Evolutionary conservation across 805 yeast species (phyloP), one percentile per base, ranked within the genome.

Genomic region (Saccharomycopsis guyanensis): DNA sequence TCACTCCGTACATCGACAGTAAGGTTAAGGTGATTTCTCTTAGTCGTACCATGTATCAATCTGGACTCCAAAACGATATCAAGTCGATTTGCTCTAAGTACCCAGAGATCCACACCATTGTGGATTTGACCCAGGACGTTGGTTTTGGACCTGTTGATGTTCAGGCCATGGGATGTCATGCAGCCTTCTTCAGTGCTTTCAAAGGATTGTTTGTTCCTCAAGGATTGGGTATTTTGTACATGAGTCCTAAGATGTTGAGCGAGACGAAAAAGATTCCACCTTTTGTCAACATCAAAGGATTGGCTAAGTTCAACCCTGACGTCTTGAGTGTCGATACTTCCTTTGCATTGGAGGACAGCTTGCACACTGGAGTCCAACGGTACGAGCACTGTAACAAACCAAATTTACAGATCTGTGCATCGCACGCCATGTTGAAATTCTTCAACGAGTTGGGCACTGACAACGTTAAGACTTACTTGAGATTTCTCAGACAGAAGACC

Each of bases 71-170:
- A 10, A 49, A 49, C 22, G 52, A 49, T 27, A 34, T 49, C 18
- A 24, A 36, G 25, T 49, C 52, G 2, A 49, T 49, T 27, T 43
- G 47, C 10, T 10, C 34, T 4, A 32, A 34, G 10, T 48, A 34
- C 29, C 51, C 51, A 12, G 46, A 40, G 4, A 24, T 49, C 25
- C 45, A 44, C 38, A 49, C 52, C 12, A 35, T 49, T 32, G 46
- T 49, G 22, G 52, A 49, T 23, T 41, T 49, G 40, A 49, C 52
- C 22, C 52, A 49, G 40, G 52, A 49, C 34, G 48, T 45, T 16
- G 52, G 52, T 1, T 49, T 49, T 25, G 44, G 38, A 15, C 20
- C 40, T 4, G 43, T 45, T 7, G 42, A 45, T 19, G 45, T 40
- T 13, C n/a, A 36, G 13, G 32, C 19, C 2, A 20, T 42, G 32